These are phyloP conservation scores for Cryptosporidium felis DNA, from an alignment of 169 alveolate species.

Conservation along the genomic window DNA sequence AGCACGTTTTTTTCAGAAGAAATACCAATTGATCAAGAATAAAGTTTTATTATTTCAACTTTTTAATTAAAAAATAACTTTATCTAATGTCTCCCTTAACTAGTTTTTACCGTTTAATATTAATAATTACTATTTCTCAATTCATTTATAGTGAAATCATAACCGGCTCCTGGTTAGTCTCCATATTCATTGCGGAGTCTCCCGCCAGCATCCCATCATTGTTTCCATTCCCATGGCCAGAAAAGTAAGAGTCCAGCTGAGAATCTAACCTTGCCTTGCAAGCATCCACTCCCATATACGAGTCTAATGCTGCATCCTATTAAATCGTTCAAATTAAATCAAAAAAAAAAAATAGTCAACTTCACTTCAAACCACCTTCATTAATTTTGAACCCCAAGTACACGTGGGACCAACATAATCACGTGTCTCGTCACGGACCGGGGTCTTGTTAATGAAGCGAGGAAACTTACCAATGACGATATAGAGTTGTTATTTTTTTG, in stretches of 20 bases:
- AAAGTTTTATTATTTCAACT: no score
- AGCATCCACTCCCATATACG: conserved; percentile 50
- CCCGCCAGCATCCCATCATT: background rate
- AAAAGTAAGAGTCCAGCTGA: conserved; percentile 50
- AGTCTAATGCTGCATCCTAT: conserved; percentile 63
- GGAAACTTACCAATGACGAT: conserved; percentile 52
- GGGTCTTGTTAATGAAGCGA: no score
- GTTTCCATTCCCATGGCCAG: conserved; percentile 44
- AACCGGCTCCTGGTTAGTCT: conserved; percentile 16
- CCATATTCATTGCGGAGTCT: conserved; percentile 26
- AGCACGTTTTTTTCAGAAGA: background rate
- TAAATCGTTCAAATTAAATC: no score
- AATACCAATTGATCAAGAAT: background rate
- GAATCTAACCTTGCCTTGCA: conserved; percentile 64
- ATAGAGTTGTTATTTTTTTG: conserved; percentile 20
- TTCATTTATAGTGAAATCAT: conserved; percentile 18
- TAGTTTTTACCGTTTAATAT: no score
- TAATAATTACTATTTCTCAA: background rate
- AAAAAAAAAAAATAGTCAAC: background rate
- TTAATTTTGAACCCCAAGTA: no score
- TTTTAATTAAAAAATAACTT: no score
- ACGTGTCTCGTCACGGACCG: no score
- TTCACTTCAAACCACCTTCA: no score
- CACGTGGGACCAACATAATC: no score
- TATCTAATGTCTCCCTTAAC: no score